phyloP scores from a whole-genome alignment of 768 basidiomycete species.

The Tylopilus sp. region DNA sequence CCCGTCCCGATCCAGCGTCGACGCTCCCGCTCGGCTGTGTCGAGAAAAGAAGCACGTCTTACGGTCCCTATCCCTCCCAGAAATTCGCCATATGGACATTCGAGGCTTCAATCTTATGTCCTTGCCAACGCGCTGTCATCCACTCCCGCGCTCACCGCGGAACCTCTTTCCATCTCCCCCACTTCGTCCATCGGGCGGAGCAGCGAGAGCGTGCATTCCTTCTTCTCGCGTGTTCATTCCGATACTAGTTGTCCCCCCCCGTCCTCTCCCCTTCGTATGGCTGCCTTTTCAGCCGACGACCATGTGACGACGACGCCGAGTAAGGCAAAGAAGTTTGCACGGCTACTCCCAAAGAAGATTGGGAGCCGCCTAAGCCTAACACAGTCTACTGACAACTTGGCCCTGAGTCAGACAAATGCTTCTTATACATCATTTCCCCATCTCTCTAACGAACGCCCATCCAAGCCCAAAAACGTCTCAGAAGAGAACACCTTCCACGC shows the following conservation, averaged over 20 bases:
- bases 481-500: slow-evolving; percentile 35
- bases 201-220: slow-evolving; percentile 26
- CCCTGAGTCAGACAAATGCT: slow-evolving; percentile 19
- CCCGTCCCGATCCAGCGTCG: slow-evolving; percentile 28
- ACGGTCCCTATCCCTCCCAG: slow-evolving; percentile 21
- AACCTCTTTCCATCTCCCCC: slow-evolving; percentile 26
- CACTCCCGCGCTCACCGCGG: slow-evolving; percentile 27
- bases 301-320: slow-evolving; percentile 12
- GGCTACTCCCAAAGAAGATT: slow-evolving; percentile 31
- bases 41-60: slow-evolving; percentile 29
- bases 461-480: slow-evolving; percentile 23
- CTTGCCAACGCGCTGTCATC: slow-evolving; percentile 24
- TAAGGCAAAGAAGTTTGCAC: slow-evolving; percentile 28
- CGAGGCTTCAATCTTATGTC: slow-evolving; percentile 24
- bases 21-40: slow-evolving; percentile 33
- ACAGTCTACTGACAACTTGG: slow-evolving; percentile 26
- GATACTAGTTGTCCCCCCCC: slow-evolving; percentile 21
- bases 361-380: slow-evolving; percentile 28
- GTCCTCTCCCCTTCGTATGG: slow-evolving; percentile 24
- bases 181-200: slow-evolving; percentile 24
- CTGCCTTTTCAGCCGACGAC: slow-evolving; percentile 26
- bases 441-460: slow-evolving; percentile 20
- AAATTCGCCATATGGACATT: slow-evolving; percentile 33
- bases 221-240: slow-evolving; percentile 17
- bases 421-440: slow-evolving; percentile 28